phyloP scores from a whole-genome alignment of 805 yeast species.

The Metschnikowia kofuensis region DNA sequence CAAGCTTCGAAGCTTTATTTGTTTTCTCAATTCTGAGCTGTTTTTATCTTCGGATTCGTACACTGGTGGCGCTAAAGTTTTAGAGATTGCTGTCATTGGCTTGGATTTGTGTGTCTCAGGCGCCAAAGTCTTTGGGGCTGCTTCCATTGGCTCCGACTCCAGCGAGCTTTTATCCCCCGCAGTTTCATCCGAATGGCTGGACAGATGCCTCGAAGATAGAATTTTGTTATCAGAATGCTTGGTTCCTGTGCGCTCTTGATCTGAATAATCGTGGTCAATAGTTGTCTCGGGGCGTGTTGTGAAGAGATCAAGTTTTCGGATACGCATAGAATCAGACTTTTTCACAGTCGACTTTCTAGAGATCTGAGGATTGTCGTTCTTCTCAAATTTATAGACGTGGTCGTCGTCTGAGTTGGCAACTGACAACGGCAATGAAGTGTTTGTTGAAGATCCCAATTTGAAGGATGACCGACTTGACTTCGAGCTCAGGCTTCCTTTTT shows the following conservation, averaged over 20 bases:
- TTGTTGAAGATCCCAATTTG: not conserved
- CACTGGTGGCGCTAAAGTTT: too few relatives aligned
- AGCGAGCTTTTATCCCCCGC: too few relatives aligned
- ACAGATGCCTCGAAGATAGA: too few relatives aligned
- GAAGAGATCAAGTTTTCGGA: constrained; percentile 40
- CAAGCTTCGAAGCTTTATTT: constrained; percentile 18
- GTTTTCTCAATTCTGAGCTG: not conserved
- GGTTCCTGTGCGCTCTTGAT: too few relatives aligned
- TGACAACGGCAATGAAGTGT: constrained; percentile 1
- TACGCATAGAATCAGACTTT: constrained; percentile 39
- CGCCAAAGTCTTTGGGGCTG: too few relatives aligned
- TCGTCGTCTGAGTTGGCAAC: constrained; percentile 15
- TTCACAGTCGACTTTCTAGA: constrained; percentile 41
- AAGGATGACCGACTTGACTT: constrained; percentile 1
- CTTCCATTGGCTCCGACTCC: too few relatives aligned
- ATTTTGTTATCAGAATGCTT: too few relatives aligned
- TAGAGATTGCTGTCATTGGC: too few relatives aligned
- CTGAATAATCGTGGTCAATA: not conserved
- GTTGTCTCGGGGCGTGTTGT: not conserved
- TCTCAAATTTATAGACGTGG: constrained; percentile 33
- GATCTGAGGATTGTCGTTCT: constrained; percentile 24
- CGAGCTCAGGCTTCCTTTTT: not conserved
- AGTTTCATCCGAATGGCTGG: too few relatives aligned
- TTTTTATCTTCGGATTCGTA: too few relatives aligned
- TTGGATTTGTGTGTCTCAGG: too few relatives aligned